Evolutionary conservation across 208 protist genomes (phyloP).

Genomic region (Trypanosoma boissoni): DNA sequence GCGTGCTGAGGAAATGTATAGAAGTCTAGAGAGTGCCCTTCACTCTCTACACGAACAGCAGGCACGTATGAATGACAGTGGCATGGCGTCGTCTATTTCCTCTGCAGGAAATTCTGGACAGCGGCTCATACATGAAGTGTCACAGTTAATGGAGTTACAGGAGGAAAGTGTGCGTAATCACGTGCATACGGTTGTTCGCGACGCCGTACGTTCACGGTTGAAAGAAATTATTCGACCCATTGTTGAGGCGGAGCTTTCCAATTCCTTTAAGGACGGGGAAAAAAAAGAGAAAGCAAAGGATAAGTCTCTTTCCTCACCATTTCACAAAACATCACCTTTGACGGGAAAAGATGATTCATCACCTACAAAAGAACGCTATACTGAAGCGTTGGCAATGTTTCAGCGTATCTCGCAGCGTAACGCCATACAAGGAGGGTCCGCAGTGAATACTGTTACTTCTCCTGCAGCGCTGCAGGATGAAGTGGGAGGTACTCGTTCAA

Average conservation of each 20-base stretch:
- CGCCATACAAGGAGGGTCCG: background rate
- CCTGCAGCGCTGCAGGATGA: constrained; percentile 1
- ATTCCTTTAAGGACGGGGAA: background rate
- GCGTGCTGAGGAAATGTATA: background rate
- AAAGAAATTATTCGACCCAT: constrained; percentile 12
- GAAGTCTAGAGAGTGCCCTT: background rate
- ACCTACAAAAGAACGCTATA: constrained; percentile 2
- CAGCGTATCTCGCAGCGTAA: background rate
- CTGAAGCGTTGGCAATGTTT: constrained; percentile 7
- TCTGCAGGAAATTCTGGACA: background rate
- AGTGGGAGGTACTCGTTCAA: no score
- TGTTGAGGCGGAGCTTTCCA: background rate
- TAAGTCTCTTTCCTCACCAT: background rate
- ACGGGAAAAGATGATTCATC: background rate
- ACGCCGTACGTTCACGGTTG: constrained; percentile 8
- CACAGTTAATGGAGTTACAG: background rate
- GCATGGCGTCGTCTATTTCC: background rate
- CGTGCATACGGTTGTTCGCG: constrained; percentile 4
- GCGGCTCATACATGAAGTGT: constrained; percentile 10
- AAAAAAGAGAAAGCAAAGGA: background rate
- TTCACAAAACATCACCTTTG: background rate
- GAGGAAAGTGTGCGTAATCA: constrained; percentile 10
- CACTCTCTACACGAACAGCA: background rate
- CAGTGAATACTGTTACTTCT: background rate
- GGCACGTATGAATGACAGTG: background rate